Base-by-base conservation (phyloP, 306 rosid genomes). In the cucumber (Cucumis sativus) region DNA sequence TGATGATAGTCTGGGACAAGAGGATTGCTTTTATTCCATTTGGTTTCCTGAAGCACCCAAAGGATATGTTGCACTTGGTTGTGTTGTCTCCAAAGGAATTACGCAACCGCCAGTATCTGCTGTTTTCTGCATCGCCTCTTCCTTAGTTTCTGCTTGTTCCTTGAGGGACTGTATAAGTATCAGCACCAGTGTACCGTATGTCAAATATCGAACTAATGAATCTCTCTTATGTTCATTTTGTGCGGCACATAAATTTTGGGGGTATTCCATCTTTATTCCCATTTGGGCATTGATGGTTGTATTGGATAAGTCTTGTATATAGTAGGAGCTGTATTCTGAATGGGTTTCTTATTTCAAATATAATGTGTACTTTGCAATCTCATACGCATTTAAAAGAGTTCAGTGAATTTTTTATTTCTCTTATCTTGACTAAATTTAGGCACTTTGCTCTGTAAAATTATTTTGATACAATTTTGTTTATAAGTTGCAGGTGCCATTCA, bases 21-120 rank as follows among this genome's bases (percentile, higher is more conserved):
- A 80, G 74, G 89, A 83, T 74, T 76, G 73, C 71, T 64, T 78
- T 75, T 92, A 90, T 87, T 88, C 95, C 60, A 85, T 95, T 80
- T 95, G 98, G 98, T 92, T 92, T 74, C 98, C 98, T 63, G 92
- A 87, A 82, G 98, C 98, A 4, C 97, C 98, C 41, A 84, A 85
- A 77, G 98, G 97, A 79, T 95, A 89, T 86, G 97, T 90, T 81
- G 92, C 97, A 7, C 79, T 95, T 78, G 98, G 98, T 63, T 95
- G 98, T 83, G 91, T 92, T 68, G 98, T 87, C 82, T 86, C 93
- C 40, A 86, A 77, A 17, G 96, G 91, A 83, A 88, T 80, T 74
- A 47, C 80, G n/a, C 87, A 84, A 20, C 98, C 98, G 10, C 90
- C 93, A 40, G 81, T 88, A 56, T 88, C 97, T 75, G 88, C 98